Evolutionary conservation across 2,329 filamentous ascomycete species (phyloP).

Genomic region (Diaporthe velutina): DNA sequence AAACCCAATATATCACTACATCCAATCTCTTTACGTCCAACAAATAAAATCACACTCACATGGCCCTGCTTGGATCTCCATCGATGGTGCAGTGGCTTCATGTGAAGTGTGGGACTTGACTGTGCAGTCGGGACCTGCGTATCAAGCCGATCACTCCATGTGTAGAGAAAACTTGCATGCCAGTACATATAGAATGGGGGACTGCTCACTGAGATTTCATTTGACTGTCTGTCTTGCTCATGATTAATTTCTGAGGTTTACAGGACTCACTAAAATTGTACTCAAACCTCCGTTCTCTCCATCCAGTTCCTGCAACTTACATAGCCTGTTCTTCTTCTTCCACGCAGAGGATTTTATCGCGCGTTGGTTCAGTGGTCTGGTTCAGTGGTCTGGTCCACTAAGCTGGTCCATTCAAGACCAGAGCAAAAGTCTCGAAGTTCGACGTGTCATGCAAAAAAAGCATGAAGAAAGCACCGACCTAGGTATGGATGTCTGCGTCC

Average conservation of each 20-base stretch:
- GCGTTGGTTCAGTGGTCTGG: too few relatives aligned
- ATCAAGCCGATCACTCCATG: neutral
- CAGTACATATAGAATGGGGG: neutral
- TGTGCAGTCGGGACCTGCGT: neutral
- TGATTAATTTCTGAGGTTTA: too few relatives aligned
- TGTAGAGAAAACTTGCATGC: neutral
- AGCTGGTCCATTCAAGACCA: neutral
- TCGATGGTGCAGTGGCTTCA: neutral
- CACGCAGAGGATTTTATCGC: neutral
- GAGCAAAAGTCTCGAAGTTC: neutral
- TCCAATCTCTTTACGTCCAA: neutral
- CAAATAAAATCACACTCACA: too few relatives aligned
- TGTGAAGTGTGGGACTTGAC: neutral
- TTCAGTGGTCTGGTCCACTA: neutral
- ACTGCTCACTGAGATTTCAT: neutral
- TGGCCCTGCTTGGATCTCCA: neutral
- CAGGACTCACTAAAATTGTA: too few relatives aligned
- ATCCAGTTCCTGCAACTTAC: too few relatives aligned
- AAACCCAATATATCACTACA: too few relatives aligned
- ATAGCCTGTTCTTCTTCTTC: neutral
- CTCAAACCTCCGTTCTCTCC: too few relatives aligned
- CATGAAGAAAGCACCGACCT: neutral
- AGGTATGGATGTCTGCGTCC: neutral
- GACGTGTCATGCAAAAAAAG: neutral
- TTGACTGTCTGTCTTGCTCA: neutral